Percentiles rank a stretch among this genome's conserved stretches.
Evolutionary conservation across 495 filamentous ascomycete species (phyloP).

Genomic region (Ramalina intermedia): DNA sequence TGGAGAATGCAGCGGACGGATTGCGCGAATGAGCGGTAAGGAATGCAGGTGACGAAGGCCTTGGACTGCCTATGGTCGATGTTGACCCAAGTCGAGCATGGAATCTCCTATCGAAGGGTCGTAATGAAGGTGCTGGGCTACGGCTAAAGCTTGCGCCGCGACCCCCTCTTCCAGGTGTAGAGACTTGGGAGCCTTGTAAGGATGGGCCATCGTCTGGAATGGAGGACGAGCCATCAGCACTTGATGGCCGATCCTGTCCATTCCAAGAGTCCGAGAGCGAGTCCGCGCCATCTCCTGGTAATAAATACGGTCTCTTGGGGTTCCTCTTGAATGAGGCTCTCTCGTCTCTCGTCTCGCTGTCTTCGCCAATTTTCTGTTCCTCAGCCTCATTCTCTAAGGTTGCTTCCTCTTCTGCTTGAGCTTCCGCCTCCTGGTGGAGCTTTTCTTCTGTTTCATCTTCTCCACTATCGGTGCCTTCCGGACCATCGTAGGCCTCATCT

Average conservation of each 20-base stretch:
- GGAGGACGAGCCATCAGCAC: constrained; percentile 41
- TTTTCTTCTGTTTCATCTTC: constrained; percentile 7
- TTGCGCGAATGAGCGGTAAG: constrained; percentile 61
- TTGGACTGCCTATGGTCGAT: constrained; percentile 41
- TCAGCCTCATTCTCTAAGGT: not conserved
- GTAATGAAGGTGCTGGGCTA: constrained; percentile 63
- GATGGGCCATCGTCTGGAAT: constrained; percentile 85
- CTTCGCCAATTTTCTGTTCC: constrained; percentile 4
- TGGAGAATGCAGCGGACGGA: constrained; percentile 47
- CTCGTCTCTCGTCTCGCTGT: not conserved
- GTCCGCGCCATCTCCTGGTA: not conserved
- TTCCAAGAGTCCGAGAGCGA: constrained; percentile 2
- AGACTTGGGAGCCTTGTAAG: constrained; percentile 72
- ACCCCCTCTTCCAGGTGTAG: constrained; percentile 57
- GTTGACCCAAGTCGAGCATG: constrained; percentile 61
- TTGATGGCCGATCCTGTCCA: constrained; percentile 16
- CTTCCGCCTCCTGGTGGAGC: not conserved
- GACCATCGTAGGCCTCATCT: constrained; percentile 19
- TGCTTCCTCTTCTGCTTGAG: no score
- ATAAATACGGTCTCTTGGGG: constrained; percentile 4
- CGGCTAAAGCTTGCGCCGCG: constrained; percentile 31
- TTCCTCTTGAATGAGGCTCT: not conserved
- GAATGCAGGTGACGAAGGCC: constrained; percentile 68
- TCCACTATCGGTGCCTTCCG: constrained; percentile 8
- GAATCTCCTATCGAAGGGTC: constrained; percentile 89